Evolutionary conservation across 2,329 filamentous ascomycete genomes (phyloP).

Genomic region (Stagonosporopsis cucurbitacearum): DNA sequence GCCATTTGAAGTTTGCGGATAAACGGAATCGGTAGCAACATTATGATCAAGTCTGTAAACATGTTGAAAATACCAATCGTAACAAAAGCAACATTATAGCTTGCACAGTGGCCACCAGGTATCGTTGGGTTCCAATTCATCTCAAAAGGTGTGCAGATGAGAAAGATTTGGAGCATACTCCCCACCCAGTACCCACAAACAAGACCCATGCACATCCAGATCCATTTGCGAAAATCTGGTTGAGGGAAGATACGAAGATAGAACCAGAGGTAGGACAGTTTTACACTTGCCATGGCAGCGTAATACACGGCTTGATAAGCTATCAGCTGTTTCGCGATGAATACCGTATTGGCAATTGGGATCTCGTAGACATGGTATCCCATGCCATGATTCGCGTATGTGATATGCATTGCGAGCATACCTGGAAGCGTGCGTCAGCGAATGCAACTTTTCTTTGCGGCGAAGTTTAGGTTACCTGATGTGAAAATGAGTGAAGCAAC

Average conservation of each 20-base stretch:
- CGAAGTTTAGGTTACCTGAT: background rate
- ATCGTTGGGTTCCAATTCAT: slow-evolving; percentile 47
- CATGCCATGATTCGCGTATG: slow-evolving; percentile 6
- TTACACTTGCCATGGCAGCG: background rate
- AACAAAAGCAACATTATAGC: slow-evolving; percentile 25
- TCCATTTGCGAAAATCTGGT: slow-evolving; percentile 1
- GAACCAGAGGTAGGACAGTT: slow-evolving; percentile 1
- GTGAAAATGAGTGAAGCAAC: slow-evolving; percentile 1
- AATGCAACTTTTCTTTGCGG: background rate
- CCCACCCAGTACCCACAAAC: slow-evolving; percentile 10
- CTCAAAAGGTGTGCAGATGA: slow-evolving; percentile 50
- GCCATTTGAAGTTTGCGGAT: slow-evolving; percentile 18
- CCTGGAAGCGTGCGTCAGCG: background rate
- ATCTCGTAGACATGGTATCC: background rate
- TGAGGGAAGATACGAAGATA: slow-evolving; percentile 1
- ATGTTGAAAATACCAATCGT: slow-evolving; percentile 17
- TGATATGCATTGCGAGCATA: background rate
- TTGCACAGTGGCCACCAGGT: slow-evolving; percentile 42
- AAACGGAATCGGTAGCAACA: slow-evolving; percentile 19
- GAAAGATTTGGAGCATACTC: slow-evolving; percentile 25
- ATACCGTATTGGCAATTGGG: background rate
- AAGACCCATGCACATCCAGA: slow-evolving; percentile 8
- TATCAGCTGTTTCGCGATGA: slow-evolving; percentile 2
- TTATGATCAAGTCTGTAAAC: slow-evolving; percentile 18
- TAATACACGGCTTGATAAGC: slow-evolving; percentile 1